These are phyloP conservation scores for Nannizzia gypsea DNA, from an alignment of 2,329 filamentous ascomycete species.

Conservation along the genomic window DNA sequence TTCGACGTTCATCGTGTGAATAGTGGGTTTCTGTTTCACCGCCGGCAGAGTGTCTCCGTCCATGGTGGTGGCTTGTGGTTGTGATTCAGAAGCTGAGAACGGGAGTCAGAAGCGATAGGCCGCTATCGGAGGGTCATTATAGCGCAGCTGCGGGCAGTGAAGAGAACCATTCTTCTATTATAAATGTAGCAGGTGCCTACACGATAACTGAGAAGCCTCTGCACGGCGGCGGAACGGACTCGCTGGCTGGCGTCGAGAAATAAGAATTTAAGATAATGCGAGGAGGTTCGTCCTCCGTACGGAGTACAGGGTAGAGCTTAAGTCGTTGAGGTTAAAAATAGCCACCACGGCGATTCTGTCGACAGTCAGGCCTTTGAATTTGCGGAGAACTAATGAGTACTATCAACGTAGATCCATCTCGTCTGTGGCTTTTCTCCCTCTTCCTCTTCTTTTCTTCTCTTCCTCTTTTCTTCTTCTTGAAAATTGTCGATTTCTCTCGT, in stretches of 20 bases:
- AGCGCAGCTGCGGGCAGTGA: constrained; percentile 7
- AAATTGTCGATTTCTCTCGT: not conserved
- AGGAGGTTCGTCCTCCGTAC: not conserved
- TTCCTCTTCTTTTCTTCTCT: not conserved
- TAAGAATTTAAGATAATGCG: not conserved
- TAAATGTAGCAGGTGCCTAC: not conserved
- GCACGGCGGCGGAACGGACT: not conserved
- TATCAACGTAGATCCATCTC: not conserved
- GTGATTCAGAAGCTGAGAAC: not conserved
- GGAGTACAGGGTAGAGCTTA: too few species aligned
- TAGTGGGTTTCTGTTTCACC: constrained; percentile 16
- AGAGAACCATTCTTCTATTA: constrained; percentile 7
- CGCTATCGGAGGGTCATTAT: constrained; percentile 23
- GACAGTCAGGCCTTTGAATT: too few species aligned
- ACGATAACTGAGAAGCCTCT: not conserved
- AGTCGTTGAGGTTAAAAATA: constrained; percentile 5
- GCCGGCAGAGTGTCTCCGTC: constrained; percentile 22
- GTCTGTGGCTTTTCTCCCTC: not conserved
- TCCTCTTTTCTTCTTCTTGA: not conserved
- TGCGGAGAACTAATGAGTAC: too few species aligned
- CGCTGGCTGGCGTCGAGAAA: not conserved
- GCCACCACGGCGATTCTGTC: too few species aligned
- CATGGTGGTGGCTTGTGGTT: not conserved
- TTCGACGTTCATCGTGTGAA: constrained; percentile 31
- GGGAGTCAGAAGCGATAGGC: not conserved